Base-by-base conservation (phyloP, 352 stramenopile species). In the Blastocystis sp. region DNA sequence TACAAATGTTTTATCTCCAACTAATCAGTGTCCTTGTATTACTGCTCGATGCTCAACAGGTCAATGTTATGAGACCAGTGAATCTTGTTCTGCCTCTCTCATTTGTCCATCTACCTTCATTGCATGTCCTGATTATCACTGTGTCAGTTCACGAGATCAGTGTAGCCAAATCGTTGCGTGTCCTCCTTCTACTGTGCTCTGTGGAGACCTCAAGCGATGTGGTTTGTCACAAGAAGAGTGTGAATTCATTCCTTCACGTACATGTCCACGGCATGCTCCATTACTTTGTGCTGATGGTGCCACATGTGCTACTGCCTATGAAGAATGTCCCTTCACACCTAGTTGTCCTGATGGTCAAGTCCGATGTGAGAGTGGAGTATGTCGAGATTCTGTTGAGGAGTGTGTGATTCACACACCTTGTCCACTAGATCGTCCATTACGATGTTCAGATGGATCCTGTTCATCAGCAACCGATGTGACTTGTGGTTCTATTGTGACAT, bases 361-460 rank as follows among this genome's bases (percentile, higher is more conserved):
- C 3, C 73, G 73, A 19, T 84, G 73, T 37, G 73, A 84, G 22
- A 69, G 22, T 27, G 73, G 73, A 24, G 53, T 69, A 9, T 84
- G 73, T 44, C 44, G 73, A 30, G 53, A 64, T 17, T 66, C 44
- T 6, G 73, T 42, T 9, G 33, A 84, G 17, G 73, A 84, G 7
- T 84, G 73, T 64, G 5, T 84, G 19, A 35, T 69, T 22, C 24
- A 30, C 1, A 42, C 24, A 9, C 73, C 73, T 24, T 84, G 73
- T 33, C 73, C 73, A 11, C 27, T 40, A 2, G 48, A 66, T 44
- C 24, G 37, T 5, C 73, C 73, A 19, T 4, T 84, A 11, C 73
- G 73, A 11, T 84, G 73, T 56, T n/a, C 30, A 1, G 73, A 84
- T 44, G 73, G 73, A 19, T 56, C 53, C 73, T 84, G 73, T 57